Evolutionary conservation across 352 stramenopile genomes (phyloP).

Genomic region (Phytopythium delawarense): DNA sequence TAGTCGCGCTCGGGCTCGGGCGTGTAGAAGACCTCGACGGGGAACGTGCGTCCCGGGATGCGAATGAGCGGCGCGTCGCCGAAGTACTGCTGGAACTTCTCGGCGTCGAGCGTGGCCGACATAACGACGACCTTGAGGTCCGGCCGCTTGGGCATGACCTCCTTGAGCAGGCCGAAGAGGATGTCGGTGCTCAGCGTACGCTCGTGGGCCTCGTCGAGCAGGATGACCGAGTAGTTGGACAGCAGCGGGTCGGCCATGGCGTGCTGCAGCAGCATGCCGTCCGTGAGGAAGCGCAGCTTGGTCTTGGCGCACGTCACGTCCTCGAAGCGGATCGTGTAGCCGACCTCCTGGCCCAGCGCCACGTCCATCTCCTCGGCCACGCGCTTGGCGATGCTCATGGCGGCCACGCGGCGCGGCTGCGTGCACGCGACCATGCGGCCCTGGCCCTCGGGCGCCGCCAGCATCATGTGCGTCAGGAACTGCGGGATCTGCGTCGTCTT

Average conservation of each 20-base stretch:
- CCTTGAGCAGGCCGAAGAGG: slow-evolving; percentile 97
- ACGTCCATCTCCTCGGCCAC: slow-evolving; percentile 99
- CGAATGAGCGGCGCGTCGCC: slow-evolving; percentile 89
- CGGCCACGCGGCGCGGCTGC: slow-evolving; percentile 97
- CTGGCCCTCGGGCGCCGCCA: slow-evolving; percentile 46
- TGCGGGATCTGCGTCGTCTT: slow-evolving; percentile 91
- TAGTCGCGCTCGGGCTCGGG: slow-evolving; percentile 97
- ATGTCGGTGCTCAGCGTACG: slow-evolving; percentile 97
- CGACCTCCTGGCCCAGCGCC: slow-evolving; percentile 94
- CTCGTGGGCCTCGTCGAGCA: slow-evolving; percentile 98
- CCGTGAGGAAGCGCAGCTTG: slow-evolving; percentile 76
- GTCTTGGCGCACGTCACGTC: slow-evolving; percentile 90
- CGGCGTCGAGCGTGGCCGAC: slow-evolving; percentile 97
- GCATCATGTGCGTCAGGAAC: slow-evolving; percentile 82
- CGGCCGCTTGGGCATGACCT: slow-evolving; percentile 90
- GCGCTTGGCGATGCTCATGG: slow-evolving; percentile 96
- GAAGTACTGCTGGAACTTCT: slow-evolving; percentile 97
- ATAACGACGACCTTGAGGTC: slow-evolving; percentile 99
- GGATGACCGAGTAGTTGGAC: slow-evolving; percentile 94
- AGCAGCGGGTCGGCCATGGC: slow-evolving; percentile 96
- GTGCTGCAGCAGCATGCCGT: slow-evolving; percentile 97
- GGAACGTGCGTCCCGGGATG: slow-evolving; percentile 97
- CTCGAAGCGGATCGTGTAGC: slow-evolving; percentile 99
- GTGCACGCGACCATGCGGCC: slow-evolving; percentile 93
- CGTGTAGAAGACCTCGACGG: slow-evolving; percentile 99